Evolutionary conservation across 2,329 filamentous ascomycete genomes (phyloP).

Genomic region (Ceratocystis ficicola): DNA sequence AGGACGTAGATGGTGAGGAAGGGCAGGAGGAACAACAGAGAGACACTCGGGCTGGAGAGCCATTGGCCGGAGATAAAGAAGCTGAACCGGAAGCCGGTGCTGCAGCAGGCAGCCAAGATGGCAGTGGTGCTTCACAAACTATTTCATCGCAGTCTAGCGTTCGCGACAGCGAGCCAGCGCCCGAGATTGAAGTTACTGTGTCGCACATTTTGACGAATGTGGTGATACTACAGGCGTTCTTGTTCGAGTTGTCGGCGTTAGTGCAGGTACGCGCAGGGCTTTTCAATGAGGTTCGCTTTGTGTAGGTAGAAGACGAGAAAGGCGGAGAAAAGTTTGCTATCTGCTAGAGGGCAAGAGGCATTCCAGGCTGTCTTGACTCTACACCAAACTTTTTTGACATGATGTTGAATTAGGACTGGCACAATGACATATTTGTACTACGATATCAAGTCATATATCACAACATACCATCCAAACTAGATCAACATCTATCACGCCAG

Average conservation of each 20-base stretch:
- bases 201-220: conserved; percentile 71
- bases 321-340: not conserved
- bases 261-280: conserved; percentile 62
- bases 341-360: too few species aligned
- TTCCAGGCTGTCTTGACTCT: too few species aligned
- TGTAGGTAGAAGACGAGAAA: conserved; percentile 22
- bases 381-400: too few species aligned
- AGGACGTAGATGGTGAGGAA: conserved; percentile 7
- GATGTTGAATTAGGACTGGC: too few species aligned
- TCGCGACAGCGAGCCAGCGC: conserved; percentile 10
- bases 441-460: not conserved
- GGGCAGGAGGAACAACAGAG: conserved; percentile 1
- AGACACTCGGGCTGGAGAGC: not conserved
- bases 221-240: conserved; percentile 65
- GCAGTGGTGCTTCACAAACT: not conserved
- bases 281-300: conserved; percentile 63
- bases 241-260: conserved; percentile 63
- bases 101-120: conserved; percentile 20
- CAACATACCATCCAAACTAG: not conserved
- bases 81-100: conserved; percentile 25
- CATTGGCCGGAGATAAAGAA: conserved; percentile 26
- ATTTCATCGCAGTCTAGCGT: not conserved
- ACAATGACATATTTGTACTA: too few species aligned
- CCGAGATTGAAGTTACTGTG: conserved; percentile 46
- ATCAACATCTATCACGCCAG: not conserved